A percentile compares a stretch with the other conserved stretches of the same genome.
phyloP scores from a whole-genome alignment of 192 early-diverging fungal species.

The Entomortierella chlamydospora region DNA sequence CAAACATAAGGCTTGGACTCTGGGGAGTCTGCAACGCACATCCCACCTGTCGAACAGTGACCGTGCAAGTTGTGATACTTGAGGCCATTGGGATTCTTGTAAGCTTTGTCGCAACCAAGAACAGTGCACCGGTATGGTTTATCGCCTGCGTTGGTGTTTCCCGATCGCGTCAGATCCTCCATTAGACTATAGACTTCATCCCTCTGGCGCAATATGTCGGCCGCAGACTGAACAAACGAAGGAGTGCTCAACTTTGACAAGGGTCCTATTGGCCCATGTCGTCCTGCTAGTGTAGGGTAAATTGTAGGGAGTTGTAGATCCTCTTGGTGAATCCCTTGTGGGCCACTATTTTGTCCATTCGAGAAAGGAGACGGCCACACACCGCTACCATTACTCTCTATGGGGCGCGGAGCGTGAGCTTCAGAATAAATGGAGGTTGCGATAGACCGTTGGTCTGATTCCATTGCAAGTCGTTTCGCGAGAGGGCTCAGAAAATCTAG shows the following conservation, averaged over 20 bases:
- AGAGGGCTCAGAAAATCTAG: conserved; percentile 9
- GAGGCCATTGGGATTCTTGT: conserved; percentile 98
- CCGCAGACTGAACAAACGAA: not conserved
- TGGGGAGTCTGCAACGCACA: conserved; percentile 57
- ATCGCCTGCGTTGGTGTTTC: conserved; percentile 53
- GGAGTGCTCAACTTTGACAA: conserved; percentile 49
- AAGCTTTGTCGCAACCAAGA: conserved; percentile 89
- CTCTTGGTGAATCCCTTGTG: not conserved
- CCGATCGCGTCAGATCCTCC: conserved; percentile 33
- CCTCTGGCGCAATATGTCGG: conserved; percentile 28
- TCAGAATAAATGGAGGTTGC: not conserved
- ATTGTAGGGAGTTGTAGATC: not conserved
- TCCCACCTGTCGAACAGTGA: conserved; percentile 74
- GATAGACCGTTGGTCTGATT: not conserved
- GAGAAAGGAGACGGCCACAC: not conserved
- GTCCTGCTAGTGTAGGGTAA: not conserved
- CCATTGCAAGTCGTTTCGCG: conserved; percentile 1
- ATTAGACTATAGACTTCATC: conserved; percentile 49
- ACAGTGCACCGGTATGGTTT: conserved; percentile 89
- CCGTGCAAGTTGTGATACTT: conserved; percentile 99
- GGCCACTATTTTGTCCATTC: not conserved
- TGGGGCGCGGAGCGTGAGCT: not conserved
- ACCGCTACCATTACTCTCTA: not conserved
- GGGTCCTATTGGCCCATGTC: not conserved
- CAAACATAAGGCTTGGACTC: conserved; percentile 79